Evolutionary conservation across 306 rosid species (phyloP).

Genomic region (Vigna trinervia): DNA sequence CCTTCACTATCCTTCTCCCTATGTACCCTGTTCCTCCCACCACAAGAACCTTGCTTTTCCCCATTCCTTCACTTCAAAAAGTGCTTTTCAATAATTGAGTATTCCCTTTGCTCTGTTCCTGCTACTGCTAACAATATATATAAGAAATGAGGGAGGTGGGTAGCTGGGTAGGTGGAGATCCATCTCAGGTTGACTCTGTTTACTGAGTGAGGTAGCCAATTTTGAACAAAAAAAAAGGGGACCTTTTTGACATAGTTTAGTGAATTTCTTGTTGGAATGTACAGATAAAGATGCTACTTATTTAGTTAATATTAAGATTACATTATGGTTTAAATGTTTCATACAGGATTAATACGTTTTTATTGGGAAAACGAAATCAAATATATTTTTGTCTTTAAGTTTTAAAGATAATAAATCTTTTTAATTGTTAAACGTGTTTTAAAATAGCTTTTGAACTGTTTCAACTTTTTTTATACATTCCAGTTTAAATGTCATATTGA

Average conservation of each 20-base stretch:
- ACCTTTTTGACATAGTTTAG: no score
- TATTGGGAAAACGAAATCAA: no score
- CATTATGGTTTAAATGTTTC: background rate
- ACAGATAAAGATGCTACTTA: background rate
- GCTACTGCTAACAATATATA: no score
- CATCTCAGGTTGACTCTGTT: background rate
- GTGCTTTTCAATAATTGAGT: no score
- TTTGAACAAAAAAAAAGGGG: background rate
- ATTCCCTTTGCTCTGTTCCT: no score
- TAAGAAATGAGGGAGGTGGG: background rate
- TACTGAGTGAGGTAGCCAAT: background rate
- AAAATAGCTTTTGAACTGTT: no score
- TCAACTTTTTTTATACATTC: no score
- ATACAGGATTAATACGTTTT: no score
- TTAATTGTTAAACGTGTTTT: no score
- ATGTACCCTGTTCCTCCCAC: conserved; percentile 88
- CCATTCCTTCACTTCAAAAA: conserved; percentile 43
- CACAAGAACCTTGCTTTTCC: conserved; percentile 76
- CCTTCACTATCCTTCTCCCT: conserved; percentile 78
- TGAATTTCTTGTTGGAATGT: background rate
- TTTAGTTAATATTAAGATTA: background rate
- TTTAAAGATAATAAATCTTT: no score
- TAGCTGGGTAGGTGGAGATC: conserved; percentile 45
- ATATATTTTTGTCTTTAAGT: no score
- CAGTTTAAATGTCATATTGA: no score